Evolutionary conservation across 306 rosid genomes (phyloP).

Genomic region (Ammopiptanthus mongolicus): DNA sequence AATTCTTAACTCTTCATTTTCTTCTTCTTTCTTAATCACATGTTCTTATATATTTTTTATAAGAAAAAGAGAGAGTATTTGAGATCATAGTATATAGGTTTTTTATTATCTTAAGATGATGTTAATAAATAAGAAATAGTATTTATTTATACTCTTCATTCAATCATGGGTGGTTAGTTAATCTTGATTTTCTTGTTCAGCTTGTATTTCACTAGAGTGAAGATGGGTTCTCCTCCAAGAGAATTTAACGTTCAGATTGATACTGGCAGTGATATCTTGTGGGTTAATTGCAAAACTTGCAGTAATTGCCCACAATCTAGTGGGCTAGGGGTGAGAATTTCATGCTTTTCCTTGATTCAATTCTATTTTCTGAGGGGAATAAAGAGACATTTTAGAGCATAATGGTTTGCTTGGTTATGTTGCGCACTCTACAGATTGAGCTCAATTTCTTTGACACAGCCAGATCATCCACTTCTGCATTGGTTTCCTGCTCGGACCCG

Average conservation of each 20-base stretch:
- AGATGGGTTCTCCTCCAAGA: constrained; percentile 88
- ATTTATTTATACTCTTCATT: too few relatives aligned
- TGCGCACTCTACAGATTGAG: constrained; percentile 58
- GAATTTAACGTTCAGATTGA: constrained; percentile 90
- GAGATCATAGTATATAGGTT: background rate
- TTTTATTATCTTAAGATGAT: background rate
- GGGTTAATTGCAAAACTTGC: constrained; percentile 87
- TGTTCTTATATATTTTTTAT: too few relatives aligned
- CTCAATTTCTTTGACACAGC: constrained; percentile 77
- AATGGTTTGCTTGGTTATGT: constrained; percentile 13
- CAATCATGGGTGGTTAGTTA: background rate
- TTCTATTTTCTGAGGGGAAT: background rate
- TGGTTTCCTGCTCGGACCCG: constrained; percentile 73
- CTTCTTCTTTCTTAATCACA: background rate
- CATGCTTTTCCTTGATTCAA: background rate
- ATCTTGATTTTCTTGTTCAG: constrained; percentile 45
- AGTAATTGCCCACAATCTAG: constrained; percentile 82
- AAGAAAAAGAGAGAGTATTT: background rate
- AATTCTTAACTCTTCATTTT: constrained; percentile 1
- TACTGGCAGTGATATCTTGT: constrained; percentile 90
- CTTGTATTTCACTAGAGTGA: constrained; percentile 88
- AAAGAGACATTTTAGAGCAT: background rate
- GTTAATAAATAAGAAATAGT: too few relatives aligned
- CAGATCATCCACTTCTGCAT: constrained; percentile 62
- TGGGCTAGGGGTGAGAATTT: constrained; percentile 62